Percentiles rank a stretch among this genome's conserved stretches.
Evolutionary conservation across 2,329 filamentous ascomycete genomes (phyloP).

Genomic region (Raffaelea arxii): DNA sequence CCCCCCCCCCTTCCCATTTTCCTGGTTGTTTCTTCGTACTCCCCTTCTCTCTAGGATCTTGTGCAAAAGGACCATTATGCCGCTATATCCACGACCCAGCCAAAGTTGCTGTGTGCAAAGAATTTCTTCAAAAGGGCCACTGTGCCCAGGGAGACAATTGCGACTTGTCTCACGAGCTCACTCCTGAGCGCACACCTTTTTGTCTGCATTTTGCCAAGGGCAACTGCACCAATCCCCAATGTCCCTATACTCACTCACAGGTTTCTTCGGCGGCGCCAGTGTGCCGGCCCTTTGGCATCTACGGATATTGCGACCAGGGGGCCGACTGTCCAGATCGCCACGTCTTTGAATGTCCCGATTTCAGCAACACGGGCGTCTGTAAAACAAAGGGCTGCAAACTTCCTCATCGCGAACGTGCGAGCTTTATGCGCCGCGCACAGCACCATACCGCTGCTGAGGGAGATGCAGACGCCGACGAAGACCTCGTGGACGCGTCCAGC

Average conservation of each 20-base stretch:
- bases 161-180: constrained; percentile 82
- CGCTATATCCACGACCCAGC: constrained; percentile 73
- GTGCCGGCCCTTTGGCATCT: constrained; percentile 72
- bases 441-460: constrained; percentile 29
- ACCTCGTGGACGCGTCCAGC: constrained; percentile 64
- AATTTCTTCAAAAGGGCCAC: constrained; percentile 68
- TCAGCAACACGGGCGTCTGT: constrained; percentile 83
- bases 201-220: constrained; percentile 87
- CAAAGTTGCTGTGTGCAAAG: constrained; percentile 86
- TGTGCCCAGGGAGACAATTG: constrained; percentile 72
- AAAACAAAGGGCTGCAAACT: constrained; percentile 72
- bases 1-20: constrained; percentile 14
- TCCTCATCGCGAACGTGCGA: constrained; percentile 79
- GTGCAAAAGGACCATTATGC: constrained; percentile 71
- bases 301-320: constrained; percentile 85
- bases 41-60: constrained; percentile 57
- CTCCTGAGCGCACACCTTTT: constrained; percentile 71
- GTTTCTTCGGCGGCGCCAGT: constrained; percentile 69
- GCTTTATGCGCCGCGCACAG: constrained; percentile 61
- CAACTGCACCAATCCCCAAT: constrained; percentile 78
- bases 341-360: constrained; percentile 88
- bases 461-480: constrained; percentile 31
- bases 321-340: constrained; percentile 70
- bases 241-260: constrained; percentile 77
- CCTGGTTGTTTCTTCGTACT: background rate